Percentiles rank a stretch among this genome's conserved stretches.
These are phyloP conservation scores for Nicotiana noctiflora DNA, from an alignment of 257 asterid genomes.

Conservation along the genomic window DNA sequence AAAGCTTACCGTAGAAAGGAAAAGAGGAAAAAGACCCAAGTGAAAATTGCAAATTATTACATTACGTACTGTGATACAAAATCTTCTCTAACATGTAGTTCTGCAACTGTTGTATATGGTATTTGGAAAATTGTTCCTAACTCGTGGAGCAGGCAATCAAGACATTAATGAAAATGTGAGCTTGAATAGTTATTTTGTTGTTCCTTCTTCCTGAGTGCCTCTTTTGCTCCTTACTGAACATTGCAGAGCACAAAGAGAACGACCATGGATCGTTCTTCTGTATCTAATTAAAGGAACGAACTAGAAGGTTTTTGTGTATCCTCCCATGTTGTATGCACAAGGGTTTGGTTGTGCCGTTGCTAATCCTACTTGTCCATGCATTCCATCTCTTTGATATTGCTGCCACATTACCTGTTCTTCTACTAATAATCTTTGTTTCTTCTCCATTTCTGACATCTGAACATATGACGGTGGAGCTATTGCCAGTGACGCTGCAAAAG, in stretches of 20 bases:
- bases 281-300: neutral
- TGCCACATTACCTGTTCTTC: constrained; percentile 92
- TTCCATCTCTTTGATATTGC: constrained; percentile 69
- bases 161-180: neutral
- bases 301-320: constrained; percentile 31
- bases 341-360: constrained; percentile 28
- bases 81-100: constrained; percentile 2
- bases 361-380: constrained; percentile 64
- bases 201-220: neutral
- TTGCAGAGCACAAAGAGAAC: neutral
- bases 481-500: constrained; percentile 63
- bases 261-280: neutral
- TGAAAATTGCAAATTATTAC: neutral
- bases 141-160: neutral
- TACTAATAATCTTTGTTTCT: constrained; percentile 56
- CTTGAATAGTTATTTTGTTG: neutral
- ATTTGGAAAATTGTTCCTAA: neutral
- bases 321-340: constrained; percentile 40
- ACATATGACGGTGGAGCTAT: constrained; percentile 80
- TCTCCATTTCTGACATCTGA: constrained; percentile 93
- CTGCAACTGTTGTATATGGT: neutral
- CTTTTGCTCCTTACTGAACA: neutral
- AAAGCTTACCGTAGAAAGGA: neutral
- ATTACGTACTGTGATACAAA: neutral
- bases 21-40: neutral